These are phyloP conservation scores for Wickerhamiella alocasiicola DNA, from an alignment of 805 yeast genomes.

Conservation along the genomic window DNA sequence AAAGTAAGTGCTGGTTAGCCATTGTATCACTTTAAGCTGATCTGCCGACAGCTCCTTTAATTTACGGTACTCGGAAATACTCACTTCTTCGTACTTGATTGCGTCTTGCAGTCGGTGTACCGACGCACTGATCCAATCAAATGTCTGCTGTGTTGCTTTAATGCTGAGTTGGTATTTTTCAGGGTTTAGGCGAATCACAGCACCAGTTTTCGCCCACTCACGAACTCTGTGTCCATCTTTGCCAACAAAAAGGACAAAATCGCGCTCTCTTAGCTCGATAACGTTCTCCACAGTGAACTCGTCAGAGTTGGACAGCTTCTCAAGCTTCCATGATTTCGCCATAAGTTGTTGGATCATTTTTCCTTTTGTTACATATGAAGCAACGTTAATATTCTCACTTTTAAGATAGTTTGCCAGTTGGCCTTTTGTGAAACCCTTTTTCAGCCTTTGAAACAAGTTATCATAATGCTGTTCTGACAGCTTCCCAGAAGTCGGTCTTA, in stretches of 20 bases:
- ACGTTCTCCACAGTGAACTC: slow-evolving; percentile 28
- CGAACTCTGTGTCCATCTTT: slow-evolving; percentile 32
- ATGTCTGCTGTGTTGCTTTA: slow-evolving; percentile 32
- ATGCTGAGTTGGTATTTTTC: slow-evolving; percentile 28
- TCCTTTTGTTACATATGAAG: background rate
- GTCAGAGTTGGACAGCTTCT: slow-evolving; percentile 21
- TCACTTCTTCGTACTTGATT: slow-evolving; percentile 26
- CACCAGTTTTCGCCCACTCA: slow-evolving; percentile 33
- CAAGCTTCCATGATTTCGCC: slow-evolving; percentile 29
- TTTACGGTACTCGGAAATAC: slow-evolving; percentile 22
- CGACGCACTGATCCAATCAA: slow-evolving; percentile 35
- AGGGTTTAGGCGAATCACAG: slow-evolving; percentile 29
- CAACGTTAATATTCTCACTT: background rate
- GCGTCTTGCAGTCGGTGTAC: slow-evolving; percentile 17
- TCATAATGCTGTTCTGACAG: slow-evolving; percentile 20
- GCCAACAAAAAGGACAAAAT: slow-evolving; percentile 33
- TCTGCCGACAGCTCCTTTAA: slow-evolving; percentile 13
- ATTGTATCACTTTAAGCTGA: slow-evolving; percentile 22
- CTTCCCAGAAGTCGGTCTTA: background rate
- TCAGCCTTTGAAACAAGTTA: slow-evolving; percentile 20
- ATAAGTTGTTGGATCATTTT: slow-evolving; percentile 21
- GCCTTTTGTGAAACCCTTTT: slow-evolving; percentile 20
- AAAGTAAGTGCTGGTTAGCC: slow-evolving; percentile 23
- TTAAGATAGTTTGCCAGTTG: slow-evolving; percentile 18
- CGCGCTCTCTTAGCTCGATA: slow-evolving; percentile 29